Percentiles rank a stretch among this genome's conserved stretches.
phyloP scores from a whole-genome alignment of 768 basidiomycete genomes.

The Tylopilus felleus region DNA sequence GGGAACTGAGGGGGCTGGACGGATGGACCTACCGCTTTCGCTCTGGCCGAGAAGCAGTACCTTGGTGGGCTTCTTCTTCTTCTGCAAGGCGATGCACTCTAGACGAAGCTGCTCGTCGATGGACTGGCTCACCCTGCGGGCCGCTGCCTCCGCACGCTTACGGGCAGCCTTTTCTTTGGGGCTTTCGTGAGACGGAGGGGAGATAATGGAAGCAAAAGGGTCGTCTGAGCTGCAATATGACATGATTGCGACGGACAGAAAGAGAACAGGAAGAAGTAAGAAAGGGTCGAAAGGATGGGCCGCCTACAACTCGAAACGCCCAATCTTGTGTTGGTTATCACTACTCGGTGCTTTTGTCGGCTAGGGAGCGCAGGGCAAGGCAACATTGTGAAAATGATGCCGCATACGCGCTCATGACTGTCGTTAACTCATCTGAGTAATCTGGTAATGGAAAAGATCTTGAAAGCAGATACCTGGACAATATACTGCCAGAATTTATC shows the following conservation, averaged over 20 bases:
- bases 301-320: too few species aligned
- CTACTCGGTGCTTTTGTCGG: too few species aligned
- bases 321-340: too few species aligned
- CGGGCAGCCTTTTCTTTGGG: slow-evolving; percentile 51
- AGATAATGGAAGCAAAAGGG: slow-evolving; percentile 56
- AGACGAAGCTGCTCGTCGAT: slow-evolving; percentile 72
- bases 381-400: too few species aligned
- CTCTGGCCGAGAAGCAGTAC: slow-evolving; percentile 73
- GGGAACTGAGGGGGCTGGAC: slow-evolving; percentile 1
- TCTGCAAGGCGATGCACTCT: slow-evolving; percentile 56
- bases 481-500: too few species aligned
- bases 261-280: too few species aligned
- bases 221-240: slow-evolving; percentile 47
- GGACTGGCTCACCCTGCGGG: slow-evolving; percentile 61
- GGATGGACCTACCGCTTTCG: slow-evolving; percentile 50
- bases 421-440: too few species aligned
- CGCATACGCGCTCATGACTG: too few species aligned
- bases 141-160: slow-evolving; percentile 60
- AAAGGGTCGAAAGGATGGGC: too few species aligned
- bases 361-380: too few species aligned
- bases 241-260: slow-evolving; percentile 10
- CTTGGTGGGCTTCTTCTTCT: slow-evolving; percentile 67
- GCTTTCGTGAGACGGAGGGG: slow-evolving; percentile 65
- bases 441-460: too few species aligned
- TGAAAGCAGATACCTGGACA: too few species aligned